Evolutionary conservation across 805 yeast species (phyloP).

Genomic region (Maudiozyma bulderi): DNA sequence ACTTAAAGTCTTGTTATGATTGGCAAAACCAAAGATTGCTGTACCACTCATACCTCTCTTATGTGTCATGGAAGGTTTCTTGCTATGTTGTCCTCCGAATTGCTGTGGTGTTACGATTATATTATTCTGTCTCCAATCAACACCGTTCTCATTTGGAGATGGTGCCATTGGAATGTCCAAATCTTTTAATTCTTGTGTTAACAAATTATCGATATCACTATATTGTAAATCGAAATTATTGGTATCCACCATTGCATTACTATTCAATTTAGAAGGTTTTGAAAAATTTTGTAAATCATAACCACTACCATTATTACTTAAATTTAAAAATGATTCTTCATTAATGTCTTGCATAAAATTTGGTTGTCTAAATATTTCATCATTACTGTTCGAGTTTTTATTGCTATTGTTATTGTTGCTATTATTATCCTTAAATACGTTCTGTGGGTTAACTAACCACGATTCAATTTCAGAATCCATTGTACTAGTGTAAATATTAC

Average conservation of each 20-base stretch:
- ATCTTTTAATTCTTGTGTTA: slow-evolving; percentile 52
- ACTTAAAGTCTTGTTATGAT: slow-evolving; percentile 54
- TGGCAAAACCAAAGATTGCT: slow-evolving; percentile 65
- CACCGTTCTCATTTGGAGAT: not conserved
- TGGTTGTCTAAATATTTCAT: not conserved
- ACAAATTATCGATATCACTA: slow-evolving; percentile 44
- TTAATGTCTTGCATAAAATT: not conserved
- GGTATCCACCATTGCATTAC: not conserved
- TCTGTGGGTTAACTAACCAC: slow-evolving; percentile 16
- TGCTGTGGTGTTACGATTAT: slow-evolving; percentile 4
- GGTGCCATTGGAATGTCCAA: slow-evolving; percentile 48
- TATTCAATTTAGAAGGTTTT: not conserved
- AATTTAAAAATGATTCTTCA: not conserved
- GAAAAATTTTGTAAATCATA: not conserved
- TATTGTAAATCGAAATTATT: slow-evolving; percentile 35
- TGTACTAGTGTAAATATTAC: not conserved
- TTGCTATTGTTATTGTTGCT: not conserved
- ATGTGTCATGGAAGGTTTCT: slow-evolving; percentile 30
- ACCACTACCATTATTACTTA: not conserved
- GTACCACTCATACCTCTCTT: slow-evolving; percentile 64
- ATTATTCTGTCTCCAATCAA: slow-evolving; percentile 16
- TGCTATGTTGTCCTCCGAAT: not conserved
- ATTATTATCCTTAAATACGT: slow-evolving; percentile 1
- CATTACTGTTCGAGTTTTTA: not conserved
- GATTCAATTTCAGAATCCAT: slow-evolving; percentile 6